Conservation (phyloP, 2,329 filamentous ascomycete genomes). For the Fusarium pilosicola region DNA sequence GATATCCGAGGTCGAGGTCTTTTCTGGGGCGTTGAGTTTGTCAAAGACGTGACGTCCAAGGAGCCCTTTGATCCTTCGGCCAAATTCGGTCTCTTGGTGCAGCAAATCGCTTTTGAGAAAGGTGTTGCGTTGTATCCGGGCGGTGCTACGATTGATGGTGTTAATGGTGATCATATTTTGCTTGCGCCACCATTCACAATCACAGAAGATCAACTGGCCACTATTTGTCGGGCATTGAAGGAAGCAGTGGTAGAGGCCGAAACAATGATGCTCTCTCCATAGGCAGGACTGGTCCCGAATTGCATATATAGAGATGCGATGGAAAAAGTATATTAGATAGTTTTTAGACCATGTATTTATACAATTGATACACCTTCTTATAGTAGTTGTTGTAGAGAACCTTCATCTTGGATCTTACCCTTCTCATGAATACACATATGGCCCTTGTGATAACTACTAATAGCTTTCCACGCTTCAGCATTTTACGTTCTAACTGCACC, state of each 20-base stretch:
- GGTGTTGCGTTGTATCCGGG: slow-evolving; percentile 69
- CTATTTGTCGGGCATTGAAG: slow-evolving; percentile 17
- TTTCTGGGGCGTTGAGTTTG: slow-evolving; percentile 61
- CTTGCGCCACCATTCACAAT: slow-evolving; percentile 73
- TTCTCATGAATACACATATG: background rate
- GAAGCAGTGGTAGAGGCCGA: slow-evolving; percentile 28
- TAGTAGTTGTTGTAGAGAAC: too few relatives aligned
- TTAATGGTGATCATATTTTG: slow-evolving; percentile 74
- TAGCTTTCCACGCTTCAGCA: background rate
- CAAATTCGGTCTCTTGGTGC: slow-evolving; percentile 44
- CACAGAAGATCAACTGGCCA: slow-evolving; percentile 47
- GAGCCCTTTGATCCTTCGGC: slow-evolving; percentile 47
- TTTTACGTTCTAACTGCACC: fast-evolving
- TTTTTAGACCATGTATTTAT: background rate
- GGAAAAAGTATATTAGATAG: too few relatives aligned
- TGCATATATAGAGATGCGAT: fast-evolving
- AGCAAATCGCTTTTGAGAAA: slow-evolving; percentile 45
- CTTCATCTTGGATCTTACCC: background rate
- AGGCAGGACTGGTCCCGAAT: fast-evolving
- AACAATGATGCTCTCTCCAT: background rate
- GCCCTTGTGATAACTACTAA: background rate
- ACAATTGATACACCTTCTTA: background rate
- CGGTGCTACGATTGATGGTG: slow-evolving; percentile 67
- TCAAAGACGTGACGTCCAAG: slow-evolving; percentile 49
- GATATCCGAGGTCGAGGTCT: slow-evolving; percentile 40